Conservation (phyloP, 805 yeast species). For the Candida insectalens region DNA sequence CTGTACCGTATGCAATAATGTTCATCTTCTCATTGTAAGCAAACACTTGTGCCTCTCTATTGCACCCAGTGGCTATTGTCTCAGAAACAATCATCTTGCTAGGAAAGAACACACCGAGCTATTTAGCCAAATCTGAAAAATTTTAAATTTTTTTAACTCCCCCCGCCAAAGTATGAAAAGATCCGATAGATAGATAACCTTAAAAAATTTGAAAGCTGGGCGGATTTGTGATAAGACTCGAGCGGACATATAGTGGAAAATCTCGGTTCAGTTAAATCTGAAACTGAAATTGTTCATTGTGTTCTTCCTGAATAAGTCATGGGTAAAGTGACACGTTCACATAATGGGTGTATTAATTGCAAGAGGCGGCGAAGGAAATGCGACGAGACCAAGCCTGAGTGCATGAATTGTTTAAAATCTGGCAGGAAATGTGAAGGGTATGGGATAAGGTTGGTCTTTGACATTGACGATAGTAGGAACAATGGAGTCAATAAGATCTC, state of each 20-base stretch:
- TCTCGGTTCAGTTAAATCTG: too few relatives aligned
- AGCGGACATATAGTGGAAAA: too few relatives aligned
- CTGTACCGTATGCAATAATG: slow-evolving; percentile 65
- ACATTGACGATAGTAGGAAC: slow-evolving; percentile 37
- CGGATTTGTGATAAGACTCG: too few relatives aligned
- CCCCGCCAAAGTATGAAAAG: too few relatives aligned
- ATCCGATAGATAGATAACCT: too few relatives aligned
- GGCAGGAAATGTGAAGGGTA: slow-evolving; percentile 43
- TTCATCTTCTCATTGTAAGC: slow-evolving; percentile 33
- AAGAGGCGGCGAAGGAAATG: slow-evolving; percentile 45
- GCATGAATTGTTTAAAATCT: slow-evolving; percentile 35
- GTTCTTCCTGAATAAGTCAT: too few relatives aligned
- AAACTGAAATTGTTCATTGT: too few relatives aligned
- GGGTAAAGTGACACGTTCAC: slow-evolving; percentile 36
- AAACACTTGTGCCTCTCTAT: slow-evolving; percentile 50
- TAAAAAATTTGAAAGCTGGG: too few relatives aligned
- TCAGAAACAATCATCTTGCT: slow-evolving; percentile 27
- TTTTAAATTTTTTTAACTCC: too few relatives aligned
- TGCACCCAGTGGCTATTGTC: slow-evolving; percentile 66
- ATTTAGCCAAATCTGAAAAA: too few relatives aligned
- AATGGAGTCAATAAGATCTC: slow-evolving; percentile 2
- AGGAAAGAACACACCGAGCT: too few relatives aligned
- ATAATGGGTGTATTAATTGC: slow-evolving; percentile 54
- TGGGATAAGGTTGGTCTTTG: slow-evolving; percentile 37
- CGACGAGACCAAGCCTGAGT: slow-evolving; percentile 43